A percentile compares a stretch with the other conserved stretches of the same genome.
These are phyloP conservation scores for Pezizomycotina sp. DNA, from an alignment of 2,329 filamentous ascomycete species.

Conservation along the genomic window DNA sequence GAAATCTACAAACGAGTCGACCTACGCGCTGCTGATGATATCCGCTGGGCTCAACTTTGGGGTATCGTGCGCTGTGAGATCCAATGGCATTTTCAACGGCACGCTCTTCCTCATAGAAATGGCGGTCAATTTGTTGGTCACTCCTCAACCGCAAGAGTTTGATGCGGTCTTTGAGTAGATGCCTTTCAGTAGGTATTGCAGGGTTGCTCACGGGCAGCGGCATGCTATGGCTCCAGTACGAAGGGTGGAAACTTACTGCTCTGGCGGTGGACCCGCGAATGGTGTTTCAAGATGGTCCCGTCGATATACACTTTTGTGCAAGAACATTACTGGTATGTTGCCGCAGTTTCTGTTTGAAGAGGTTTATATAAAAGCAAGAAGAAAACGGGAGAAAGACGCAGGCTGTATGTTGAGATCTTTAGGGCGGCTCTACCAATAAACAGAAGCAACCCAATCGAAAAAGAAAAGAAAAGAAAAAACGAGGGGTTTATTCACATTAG, in stretches of 20 bases:
- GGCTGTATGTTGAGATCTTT: no score
- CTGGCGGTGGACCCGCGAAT: conserved; percentile 37
- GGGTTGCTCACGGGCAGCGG: conserved; percentile 53
- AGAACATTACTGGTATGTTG: conserved; percentile 64
- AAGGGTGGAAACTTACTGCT: conserved; percentile 16
- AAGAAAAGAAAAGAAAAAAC: no score
- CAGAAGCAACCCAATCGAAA: no score
- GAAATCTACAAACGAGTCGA: no score
- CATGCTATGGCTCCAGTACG: conserved; percentile 25
- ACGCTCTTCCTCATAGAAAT: conserved; percentile 54
- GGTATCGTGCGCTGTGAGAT: conserved; percentile 55
- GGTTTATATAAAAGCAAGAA: no score
- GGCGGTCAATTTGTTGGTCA: conserved; percentile 16
- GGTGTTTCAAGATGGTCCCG: conserved; percentile 59
- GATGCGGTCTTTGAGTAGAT: no score
- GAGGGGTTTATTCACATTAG: no score
- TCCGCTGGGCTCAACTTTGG: conserved; percentile 54
- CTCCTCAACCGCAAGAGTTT: no score
- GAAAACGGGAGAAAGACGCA: no score
- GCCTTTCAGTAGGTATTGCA: no score
- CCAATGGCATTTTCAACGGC: conserved; percentile 75
- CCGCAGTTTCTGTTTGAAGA: no score
- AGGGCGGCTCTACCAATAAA: no score
- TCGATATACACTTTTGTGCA: conserved; percentile 91
- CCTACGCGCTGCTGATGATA: conserved; percentile 38